Conservation (phyloP, 108 stramenopile genomes). For the Cyclotella sp. region DNA sequence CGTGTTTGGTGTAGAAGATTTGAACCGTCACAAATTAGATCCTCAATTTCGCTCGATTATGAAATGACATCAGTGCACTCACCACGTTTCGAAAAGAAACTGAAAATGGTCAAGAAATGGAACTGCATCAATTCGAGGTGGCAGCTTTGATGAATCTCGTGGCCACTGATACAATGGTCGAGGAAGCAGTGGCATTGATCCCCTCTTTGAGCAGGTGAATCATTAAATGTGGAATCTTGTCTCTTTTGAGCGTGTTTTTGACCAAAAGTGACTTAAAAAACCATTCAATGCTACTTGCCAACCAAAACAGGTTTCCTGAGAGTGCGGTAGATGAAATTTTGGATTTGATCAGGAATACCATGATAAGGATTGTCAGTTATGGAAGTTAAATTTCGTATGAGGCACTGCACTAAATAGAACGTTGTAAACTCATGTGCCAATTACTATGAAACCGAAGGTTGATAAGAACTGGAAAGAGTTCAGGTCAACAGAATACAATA, state of each 20-base stretch:
- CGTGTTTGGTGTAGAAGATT: conserved; percentile 8
- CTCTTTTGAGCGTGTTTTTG: too few species aligned
- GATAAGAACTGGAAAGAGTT: too few species aligned
- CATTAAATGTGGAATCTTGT: too few species aligned
- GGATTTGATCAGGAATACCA: conserved; percentile 85
- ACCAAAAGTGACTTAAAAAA: too few species aligned
- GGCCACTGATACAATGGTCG: conserved; percentile 83
- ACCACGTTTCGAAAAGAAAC: conserved; percentile 90
- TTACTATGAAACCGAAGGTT: too few species aligned
- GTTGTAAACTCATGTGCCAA: too few species aligned
- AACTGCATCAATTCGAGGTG: conserved; percentile 86
- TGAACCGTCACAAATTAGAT: not conserved
- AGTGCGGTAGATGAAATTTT: conserved; percentile 91
- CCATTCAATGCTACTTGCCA: too few species aligned
- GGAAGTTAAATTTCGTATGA: conserved; percentile 20
- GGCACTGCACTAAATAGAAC: too few species aligned
- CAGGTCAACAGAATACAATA: too few species aligned
- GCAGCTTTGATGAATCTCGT: conserved; percentile 91
- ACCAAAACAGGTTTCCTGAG: conserved; percentile 72
- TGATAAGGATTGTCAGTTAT: conserved; percentile 90
- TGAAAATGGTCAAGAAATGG: conserved; percentile 83
- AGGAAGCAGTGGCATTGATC: conserved; percentile 84
- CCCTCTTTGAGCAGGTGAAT: conserved; percentile 61
- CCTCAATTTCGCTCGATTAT: not conserved
- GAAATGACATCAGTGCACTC: conserved; percentile 58